Base-by-base conservation (phyloP, 2,329 filamentous ascomycete species). In the Xylariaceae sp. region DNA sequence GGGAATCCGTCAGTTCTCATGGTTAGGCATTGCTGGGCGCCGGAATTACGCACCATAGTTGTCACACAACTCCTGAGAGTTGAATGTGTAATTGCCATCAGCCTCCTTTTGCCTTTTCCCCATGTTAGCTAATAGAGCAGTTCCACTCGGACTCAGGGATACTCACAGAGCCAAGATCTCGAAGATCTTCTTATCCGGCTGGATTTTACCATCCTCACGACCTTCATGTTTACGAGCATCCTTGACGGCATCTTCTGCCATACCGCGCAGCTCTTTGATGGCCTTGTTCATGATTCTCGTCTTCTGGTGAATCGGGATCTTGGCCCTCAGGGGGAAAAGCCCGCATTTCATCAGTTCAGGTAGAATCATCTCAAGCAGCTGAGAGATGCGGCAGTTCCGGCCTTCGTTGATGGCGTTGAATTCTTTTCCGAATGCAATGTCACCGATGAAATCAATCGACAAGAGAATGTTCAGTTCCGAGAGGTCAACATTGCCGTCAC, bases 61-160 rank as follows among this genome's bases (percentile, higher is more conserved):
- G 42, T 62, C 60, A 47, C 57, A 60, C 35, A 62, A 54, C 42
- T 62, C 60, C 18, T 62, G 54, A 13, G 57, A 52, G 45, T 60
- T 62, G 52, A 62, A 62, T 9, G 60, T 62, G 37, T 62, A 62
- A 23, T 55, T 60, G 50, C 60, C 60, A 37, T 62, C 60, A n/a
- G 55, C 57, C 7, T 62, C 60, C 42, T 52, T 55, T 17, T 62
- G 60, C n/a, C 60, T 62, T 17, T 50, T 15, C 11, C 2, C 30
- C n/a, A 30, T 37, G 17, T 60, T 45, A 62, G 39, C 39, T 10
- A 30, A 10, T 17, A 1, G 35, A 10, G n/a, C 42, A 6, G 9
- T 11, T 15, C 5, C 13, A 23, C 51, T 23, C 11, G 13, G 47
- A n/a, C 6, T 8, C 9, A 2, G 17, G n/a, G 10, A 4, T 10